phyloP scores from a whole-genome alignment of 306 rosid genomes.

The Prunus mongolica region DNA sequence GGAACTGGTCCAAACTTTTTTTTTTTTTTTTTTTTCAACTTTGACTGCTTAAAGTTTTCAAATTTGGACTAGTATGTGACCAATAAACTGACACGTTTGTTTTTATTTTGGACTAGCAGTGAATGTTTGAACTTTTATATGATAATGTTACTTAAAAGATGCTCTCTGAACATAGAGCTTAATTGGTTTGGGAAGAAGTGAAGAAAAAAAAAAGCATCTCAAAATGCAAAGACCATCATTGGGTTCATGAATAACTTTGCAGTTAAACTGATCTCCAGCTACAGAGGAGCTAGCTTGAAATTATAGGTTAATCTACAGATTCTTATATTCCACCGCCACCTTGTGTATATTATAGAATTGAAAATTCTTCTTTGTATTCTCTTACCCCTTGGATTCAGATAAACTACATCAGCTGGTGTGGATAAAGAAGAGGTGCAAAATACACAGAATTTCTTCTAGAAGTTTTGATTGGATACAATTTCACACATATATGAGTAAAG shows the following conservation, averaged over 20 bases:
- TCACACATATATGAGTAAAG: background rate
- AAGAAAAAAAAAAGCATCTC: too few relatives aligned
- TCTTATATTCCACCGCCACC: background rate
- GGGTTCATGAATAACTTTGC: background rate
- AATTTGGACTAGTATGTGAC: too few relatives aligned
- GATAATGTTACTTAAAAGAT: background rate
- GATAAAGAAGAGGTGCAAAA: too few relatives aligned
- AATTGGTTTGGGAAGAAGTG: too few relatives aligned
- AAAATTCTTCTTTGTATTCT: background rate
- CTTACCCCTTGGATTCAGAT: too few relatives aligned
- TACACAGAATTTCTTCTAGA: background rate
- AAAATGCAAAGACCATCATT: background rate
- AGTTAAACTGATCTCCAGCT: background rate
- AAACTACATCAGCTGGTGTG: too few relatives aligned
- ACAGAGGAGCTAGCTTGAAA: too few relatives aligned
- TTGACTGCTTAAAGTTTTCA: too few relatives aligned
- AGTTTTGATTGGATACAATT: background rate
- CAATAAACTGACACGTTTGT: too few relatives aligned
- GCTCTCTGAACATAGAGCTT: background rate
- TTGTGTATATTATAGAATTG: background rate
- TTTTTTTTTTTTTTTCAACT: too few relatives aligned
- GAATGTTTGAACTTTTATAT: background rate
- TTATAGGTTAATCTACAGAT: background rate
- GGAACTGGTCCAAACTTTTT: too few relatives aligned
- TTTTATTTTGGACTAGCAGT: background rate